Percentiles rank a stretch among this genome's conserved stretches.
These are phyloP conservation scores for Cenchrus americanus DNA, from an alignment of 176 grass and related monocot species.

Conservation along the genomic window DNA sequence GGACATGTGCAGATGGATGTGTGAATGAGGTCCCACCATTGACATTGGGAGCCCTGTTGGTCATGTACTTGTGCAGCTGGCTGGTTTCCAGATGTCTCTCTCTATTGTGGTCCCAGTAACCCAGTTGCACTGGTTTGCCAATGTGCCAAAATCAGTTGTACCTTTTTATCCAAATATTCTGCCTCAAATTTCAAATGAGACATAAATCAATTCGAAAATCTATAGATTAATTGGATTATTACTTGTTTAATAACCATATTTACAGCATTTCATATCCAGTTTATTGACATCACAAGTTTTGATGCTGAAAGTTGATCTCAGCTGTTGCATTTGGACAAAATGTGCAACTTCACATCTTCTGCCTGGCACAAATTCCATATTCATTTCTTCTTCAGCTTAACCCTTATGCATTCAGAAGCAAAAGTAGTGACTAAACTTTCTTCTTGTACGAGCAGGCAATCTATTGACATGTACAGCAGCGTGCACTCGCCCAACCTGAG, in stretches of 20 bases:
- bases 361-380: background rate
- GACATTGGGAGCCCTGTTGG: background rate
- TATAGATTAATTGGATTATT: background rate
- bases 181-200: background rate
- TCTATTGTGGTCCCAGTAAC: background rate
- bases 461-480: constrained; percentile 74
- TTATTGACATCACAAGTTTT: background rate
- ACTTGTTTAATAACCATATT: background rate
- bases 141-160: background rate
- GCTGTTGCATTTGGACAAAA: background rate
- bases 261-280: background rate
- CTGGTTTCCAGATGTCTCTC: constrained; percentile 3
- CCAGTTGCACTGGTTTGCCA: background rate
- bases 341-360: background rate
- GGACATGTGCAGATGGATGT: background rate
- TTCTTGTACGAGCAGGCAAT: constrained; percentile 58
- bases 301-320: background rate
- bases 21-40: background rate
- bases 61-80: background rate
- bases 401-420: background rate
- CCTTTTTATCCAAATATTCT: background rate
- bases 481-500: constrained; percentile 61
- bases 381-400: background rate
- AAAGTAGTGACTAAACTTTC: background rate
- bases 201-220: background rate